Base-by-base conservation (phyloP, 2,329 filamentous ascomycete species). In the Aplosporella prunicola region DNA sequence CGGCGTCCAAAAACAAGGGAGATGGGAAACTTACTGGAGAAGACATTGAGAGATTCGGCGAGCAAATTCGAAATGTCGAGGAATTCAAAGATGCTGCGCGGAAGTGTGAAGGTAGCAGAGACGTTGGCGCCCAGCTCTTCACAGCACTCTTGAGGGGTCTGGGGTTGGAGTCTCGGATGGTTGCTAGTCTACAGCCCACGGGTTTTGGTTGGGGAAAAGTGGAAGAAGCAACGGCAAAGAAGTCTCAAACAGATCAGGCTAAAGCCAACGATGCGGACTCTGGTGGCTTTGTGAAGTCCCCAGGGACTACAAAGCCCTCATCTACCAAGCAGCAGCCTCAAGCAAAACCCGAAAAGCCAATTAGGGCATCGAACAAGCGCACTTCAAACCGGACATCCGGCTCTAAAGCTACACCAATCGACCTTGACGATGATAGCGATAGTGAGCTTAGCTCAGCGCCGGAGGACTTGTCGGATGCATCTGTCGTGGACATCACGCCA, bases 141-240 rank as follows among this genome's bases (percentile, higher is more conserved):
- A 93, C 86, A 0, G 84, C 86, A 3, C 63, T 98, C 6, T 57
- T 95, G 15, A 72, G 91, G 45, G 86, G 79, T 1, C 55, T 96
- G 9, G 84, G 84, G 0, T 64, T 96, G 2, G 86, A 95, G 51
- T 76, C 85, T 9, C 74, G 89, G 20, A 72, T 96, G 68, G 77
- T 96, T 3, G 78, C 80, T 8, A 95, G 78, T 52, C 56, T 98
- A 26, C 91, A 96, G 53, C 81, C 87, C 1, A 63, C 85, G 15
- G 91, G 91, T 0, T 94, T 93, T 57, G 87, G 87, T 2, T 96
- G 86, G 79, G 93, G 77, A 43, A 93, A 89, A 56, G 62, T 72
- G 9, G 91, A 98, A 58, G 83, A 91, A 35, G 84, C 82, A 5
- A 74, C 76, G 9, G 51, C 67, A 7, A 58, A 54, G 47, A 72